Evolutionary conservation across 2,329 filamentous ascomycete genomes (phyloP), one percentile per base, ranked within the genome.

Genomic region (Cladosporium austrohemisphaericum): DNA sequence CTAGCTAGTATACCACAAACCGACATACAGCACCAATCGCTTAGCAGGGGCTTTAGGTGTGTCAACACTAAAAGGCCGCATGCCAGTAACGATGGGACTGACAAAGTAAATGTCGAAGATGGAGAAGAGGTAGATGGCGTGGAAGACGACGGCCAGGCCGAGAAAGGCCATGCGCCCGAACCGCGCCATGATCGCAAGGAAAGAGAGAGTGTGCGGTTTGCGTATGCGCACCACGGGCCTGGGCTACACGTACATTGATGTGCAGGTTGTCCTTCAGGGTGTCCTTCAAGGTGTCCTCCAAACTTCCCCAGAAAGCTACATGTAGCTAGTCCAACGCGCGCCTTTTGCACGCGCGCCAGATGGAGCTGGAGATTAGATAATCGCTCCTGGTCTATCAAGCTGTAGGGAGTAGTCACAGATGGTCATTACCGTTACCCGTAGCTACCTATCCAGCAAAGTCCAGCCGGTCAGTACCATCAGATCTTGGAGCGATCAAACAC

Each of bases 21-120:
- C 93, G 61, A 98, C 94, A 67, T 94, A 95, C 22, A 98, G 79
- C 41, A 98, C 86, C 51, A 98, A 77, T 55, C 93, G 83, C 68
- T 93, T 88, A 4, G 94, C 92, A 1, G 93, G 93, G 18, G 91
- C 80, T 67, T 85, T 55, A 43, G 79, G 72, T 49, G 84, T 77
- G 52, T 90, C 80, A 29, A 94, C 76, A 37, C 76, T 72, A 69
- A 89, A 91, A 52, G 90, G 79, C 63, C 80, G 82, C 93, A 98
- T 98, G 65, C 93, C 93, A 74, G 85, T 87, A 48, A 97, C 93
- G 60, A 98, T 93, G 18, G 93, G 93, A 67, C 90, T 96, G 65
- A 96, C 90, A 66, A 98, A 98, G 72, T 98, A 97, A 56, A 97
- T 93, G 69, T 96, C 91, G 72, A 98, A 98, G 63, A 97, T 97